phyloP scores from a whole-genome alignment of 2,329 filamentous ascomycete genomes.

The Calycina marina region DNA sequence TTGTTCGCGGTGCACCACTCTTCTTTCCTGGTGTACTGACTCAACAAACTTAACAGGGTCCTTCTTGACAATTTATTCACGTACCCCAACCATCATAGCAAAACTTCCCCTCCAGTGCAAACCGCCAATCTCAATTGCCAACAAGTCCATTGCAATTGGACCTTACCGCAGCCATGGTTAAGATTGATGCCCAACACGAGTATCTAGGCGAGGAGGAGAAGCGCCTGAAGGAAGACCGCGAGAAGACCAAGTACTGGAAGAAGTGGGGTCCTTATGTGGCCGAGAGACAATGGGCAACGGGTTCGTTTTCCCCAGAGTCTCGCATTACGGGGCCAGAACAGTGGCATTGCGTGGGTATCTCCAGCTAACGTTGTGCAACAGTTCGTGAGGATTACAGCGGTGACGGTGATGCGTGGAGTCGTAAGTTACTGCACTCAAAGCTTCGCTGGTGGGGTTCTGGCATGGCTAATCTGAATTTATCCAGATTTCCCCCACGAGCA shows the following conservation, averaged over 20 bases:
- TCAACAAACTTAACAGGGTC: no score
- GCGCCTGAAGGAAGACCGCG: constrained; percentile 71
- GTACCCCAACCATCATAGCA: no score
- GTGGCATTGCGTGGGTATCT: no score
- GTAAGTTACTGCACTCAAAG: constrained; percentile 43
- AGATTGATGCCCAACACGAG: constrained; percentile 67
- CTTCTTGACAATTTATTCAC: no score
- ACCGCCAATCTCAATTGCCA: no score
- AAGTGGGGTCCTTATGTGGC: constrained; percentile 92
- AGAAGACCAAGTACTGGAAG: constrained; percentile 89
- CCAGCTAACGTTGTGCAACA: constrained; percentile 25
- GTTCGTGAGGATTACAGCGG: constrained; percentile 85
- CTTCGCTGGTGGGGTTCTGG: constrained; percentile 16
- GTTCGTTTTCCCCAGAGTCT: constrained; percentile 28
- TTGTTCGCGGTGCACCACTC: no score
- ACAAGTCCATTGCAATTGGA: background rate
- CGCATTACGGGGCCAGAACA: constrained; percentile 1
- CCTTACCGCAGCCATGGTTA: constrained; percentile 50
- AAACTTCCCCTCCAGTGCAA: no score
- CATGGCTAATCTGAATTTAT: constrained; percentile 5
- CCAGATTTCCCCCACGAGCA: constrained; percentile 89
- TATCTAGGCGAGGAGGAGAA: constrained; percentile 84
- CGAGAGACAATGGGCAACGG: constrained; percentile 91
- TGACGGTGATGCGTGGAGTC: constrained; percentile 90
- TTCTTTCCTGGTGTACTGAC: no score